Evolutionary conservation across 176 grass and related monocot species (phyloP).

Genomic region (Triticum aestivum): DNA sequence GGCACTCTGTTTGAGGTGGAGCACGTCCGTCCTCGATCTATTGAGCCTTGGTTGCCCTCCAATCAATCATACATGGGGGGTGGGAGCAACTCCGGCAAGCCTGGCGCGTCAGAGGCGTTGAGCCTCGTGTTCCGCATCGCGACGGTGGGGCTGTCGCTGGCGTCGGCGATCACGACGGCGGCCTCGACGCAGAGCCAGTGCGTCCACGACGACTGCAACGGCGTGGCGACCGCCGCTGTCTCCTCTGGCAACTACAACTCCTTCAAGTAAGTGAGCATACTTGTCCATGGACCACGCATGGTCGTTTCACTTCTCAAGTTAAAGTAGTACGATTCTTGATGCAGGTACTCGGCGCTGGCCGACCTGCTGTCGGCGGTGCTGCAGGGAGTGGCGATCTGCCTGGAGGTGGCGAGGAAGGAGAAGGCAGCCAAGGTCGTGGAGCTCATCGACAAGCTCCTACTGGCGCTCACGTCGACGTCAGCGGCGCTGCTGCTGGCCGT

Average conservation of each 20-base stretch:
- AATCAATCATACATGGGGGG: background rate
- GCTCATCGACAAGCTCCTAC: conserved; percentile 28
- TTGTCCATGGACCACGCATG: background rate
- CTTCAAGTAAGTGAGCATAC: background rate
- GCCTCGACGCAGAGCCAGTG: conserved; percentile 13
- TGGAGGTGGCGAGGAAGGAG: background rate
- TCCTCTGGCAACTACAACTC: conserved; percentile 27
- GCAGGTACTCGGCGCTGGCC: background rate
- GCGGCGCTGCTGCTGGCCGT: conserved; percentile 13
- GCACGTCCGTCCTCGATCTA: background rate
- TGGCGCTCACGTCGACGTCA: conserved; percentile 23
- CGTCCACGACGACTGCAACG: background rate
- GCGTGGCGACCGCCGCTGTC: background rate
- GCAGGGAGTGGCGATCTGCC: conserved; percentile 33
- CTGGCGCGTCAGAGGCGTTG: background rate
- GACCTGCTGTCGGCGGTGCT: conserved; percentile 25
- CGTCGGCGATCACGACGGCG: conserved; percentile 18
- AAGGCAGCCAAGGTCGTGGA: background rate
- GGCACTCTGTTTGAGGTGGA: background rate
- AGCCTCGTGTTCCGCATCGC: conserved; percentile 5
- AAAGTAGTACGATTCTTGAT: background rate
- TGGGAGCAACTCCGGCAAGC: background rate
- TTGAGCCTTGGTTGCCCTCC: background rate
- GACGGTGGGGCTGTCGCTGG: conserved; percentile 23
- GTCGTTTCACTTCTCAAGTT: background rate